These are phyloP conservation scores for Lunasporangiospora selenospora DNA, from an alignment of 192 early-diverging fungal genomes.

Conservation along the genomic window DNA sequence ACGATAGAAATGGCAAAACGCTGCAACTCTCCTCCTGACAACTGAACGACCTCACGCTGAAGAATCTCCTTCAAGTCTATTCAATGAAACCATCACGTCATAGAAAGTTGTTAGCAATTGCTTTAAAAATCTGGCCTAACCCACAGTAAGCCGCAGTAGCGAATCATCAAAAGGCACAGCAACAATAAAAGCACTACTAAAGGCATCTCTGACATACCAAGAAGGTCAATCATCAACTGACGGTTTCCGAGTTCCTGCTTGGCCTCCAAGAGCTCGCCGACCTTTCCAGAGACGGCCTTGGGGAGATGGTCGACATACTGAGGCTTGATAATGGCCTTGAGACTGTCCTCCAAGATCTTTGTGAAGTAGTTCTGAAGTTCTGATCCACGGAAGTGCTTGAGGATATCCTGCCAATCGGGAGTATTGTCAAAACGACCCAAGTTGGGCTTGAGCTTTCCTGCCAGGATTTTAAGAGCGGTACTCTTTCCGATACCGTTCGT, in stretches of 20 bases:
- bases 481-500: slow-evolving; percentile 97
- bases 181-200: not conserved
- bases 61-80: slow-evolving; percentile 85
- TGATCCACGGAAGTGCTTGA: slow-evolving; percentile 95
- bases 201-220: slow-evolving; percentile 55
- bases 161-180: not conserved
- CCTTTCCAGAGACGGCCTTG: slow-evolving; percentile 79
- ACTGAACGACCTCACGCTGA: slow-evolving; percentile 79
- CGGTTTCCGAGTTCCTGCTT: slow-evolving; percentile 80
- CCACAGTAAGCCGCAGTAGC: not conserved
- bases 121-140: too few relatives aligned
- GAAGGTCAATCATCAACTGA: slow-evolving; percentile 72
- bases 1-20: slow-evolving; percentile 95
- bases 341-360: slow-evolving; percentile 95
- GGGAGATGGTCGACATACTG: slow-evolving; percentile 96
- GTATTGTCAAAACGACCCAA: slow-evolving; percentile 84
- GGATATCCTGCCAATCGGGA: slow-evolving; percentile 96
- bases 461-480: slow-evolving; percentile 93
- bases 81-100: too few relatives aligned
- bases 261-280: slow-evolving; percentile 71
- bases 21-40: slow-evolving; percentile 98
- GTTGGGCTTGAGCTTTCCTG: slow-evolving; percentile 96
- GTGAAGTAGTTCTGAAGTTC: slow-evolving; percentile 99
- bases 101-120: too few relatives aligned
- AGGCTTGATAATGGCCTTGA: slow-evolving; percentile 95